Conservation (phyloP, 1,284 basidiomycete species). For the Acaromyces ingoldii region DNA sequence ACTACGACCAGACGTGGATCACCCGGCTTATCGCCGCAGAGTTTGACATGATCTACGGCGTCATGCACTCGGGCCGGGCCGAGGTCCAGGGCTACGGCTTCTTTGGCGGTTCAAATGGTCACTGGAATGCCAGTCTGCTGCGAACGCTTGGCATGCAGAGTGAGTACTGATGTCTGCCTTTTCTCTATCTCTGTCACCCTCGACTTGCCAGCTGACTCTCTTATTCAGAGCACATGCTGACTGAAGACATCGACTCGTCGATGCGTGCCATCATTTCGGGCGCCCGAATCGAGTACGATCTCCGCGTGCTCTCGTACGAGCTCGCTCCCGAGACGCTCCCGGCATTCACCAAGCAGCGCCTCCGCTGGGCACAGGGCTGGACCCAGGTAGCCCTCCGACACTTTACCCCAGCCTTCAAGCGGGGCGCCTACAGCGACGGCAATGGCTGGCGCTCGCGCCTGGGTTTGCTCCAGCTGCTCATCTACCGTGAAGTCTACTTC, state of each 20-base stretch:
- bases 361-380: slow-evolving; percentile 46
- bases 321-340: slow-evolving; percentile 31
- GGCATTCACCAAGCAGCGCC: slow-evolving; percentile 35
- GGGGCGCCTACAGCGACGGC: slow-evolving; percentile 34
- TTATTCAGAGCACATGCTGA: slow-evolving; percentile 43
- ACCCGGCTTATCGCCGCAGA: slow-evolving; percentile 35
- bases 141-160: slow-evolving; percentile 34
- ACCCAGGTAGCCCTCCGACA: slow-evolving; percentile 42
- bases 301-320: slow-evolving; percentile 40
- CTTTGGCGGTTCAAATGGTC: slow-evolving; percentile 44
- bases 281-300: slow-evolving; percentile 39
- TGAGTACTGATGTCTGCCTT: neutral
- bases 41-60: slow-evolving; percentile 43
- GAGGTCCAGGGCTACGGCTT: slow-evolving; percentile 35
- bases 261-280: slow-evolving; percentile 43
- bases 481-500: slow-evolving; percentile 37
- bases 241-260: slow-evolving; percentile 44
- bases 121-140: slow-evolving; percentile 43
- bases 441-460: slow-evolving; percentile 25
- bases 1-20: slow-evolving; percentile 31
- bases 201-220: too few relatives aligned
- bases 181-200: too few relatives aligned
- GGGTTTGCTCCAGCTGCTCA: slow-evolving; percentile 36
- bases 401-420: slow-evolving; percentile 21
- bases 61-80: slow-evolving; percentile 39